Base-by-base conservation (phyloP, 1,139 yeast species). In the Kodamaea sp. region DNA sequence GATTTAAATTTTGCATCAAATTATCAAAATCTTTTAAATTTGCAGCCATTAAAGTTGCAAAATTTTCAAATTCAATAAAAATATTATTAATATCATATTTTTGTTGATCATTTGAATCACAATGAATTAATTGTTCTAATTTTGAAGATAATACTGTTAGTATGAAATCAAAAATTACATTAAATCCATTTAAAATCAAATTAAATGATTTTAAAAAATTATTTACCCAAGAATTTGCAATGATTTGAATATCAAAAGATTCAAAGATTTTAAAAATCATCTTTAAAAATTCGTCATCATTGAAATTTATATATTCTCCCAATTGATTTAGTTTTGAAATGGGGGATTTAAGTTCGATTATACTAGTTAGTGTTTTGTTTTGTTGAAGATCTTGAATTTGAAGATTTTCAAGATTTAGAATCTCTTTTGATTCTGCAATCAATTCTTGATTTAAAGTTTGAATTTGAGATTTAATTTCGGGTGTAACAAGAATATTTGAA, bases 121-220 rank as follows among this genome's bases (percentile, higher is more conserved):
- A 45, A 22, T 49, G 52, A 8, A 66, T 52, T 15, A 67, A 49
- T 29, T 53, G 57, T 38, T 70, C 74, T 27, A 69, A 53, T 37
- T 60, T 63, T 67, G 72, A 63, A 3, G 72, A 62, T 6, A 56
- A 48, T 1, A 59, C 40, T 4, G 60, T 50, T 30, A 67, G 49
- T 1, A 58, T 32, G 10, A 60, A 52, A 34, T 65, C 69, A 31
- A 65, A 45, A 0, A 62, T 38, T 1, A 42, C 42, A 28, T 41
- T 49, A 37, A 63, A 47, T 7, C 52, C 47, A 4, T 38, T 38
- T 5, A 47, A 45, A 22, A 61, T 41, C 3, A 42, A 38, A 12
- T 49, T 45, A 36, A 50, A 34, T 8, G 45, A 35, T 32, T 44
- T 40, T 8, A 55, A 27, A 35, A 61, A 58, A 26, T 55, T 50